These are phyloP conservation scores for Daldinia childiae DNA, from an alignment of 495 filamentous ascomycete genomes.

Conservation along the genomic window DNA sequence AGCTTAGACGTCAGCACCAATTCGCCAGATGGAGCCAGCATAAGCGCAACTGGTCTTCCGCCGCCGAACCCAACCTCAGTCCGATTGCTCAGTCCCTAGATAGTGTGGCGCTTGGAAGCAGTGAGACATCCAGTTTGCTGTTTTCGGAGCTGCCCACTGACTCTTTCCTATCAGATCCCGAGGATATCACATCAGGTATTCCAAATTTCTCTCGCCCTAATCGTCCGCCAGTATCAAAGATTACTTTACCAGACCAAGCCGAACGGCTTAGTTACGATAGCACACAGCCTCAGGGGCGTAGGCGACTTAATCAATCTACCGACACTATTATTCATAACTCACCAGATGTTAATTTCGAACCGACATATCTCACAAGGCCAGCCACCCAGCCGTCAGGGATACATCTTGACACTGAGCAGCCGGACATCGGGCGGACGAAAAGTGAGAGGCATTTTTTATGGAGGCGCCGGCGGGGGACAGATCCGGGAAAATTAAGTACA, in stretches of 20 bases:
- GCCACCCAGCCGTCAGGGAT: conserved; percentile 18
- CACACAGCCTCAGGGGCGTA: conserved; percentile 1
- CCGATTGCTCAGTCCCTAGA: conserved; percentile 57
- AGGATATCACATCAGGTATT: conserved; percentile 15
- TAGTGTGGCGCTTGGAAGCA: conserved; percentile 39
- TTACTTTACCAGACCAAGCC: conserved; percentile 32
- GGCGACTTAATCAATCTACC: conserved; percentile 27
- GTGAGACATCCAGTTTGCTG: conserved; percentile 43
- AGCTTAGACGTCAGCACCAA: conserved; percentile 46
- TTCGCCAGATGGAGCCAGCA: conserved; percentile 53
- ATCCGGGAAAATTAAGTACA: conserved; percentile 30
- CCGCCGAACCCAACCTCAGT: conserved; percentile 56
- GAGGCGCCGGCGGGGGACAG: conserved; percentile 40
- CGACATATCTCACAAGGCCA: conserved; percentile 9
- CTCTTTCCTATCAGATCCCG: conserved; percentile 25
- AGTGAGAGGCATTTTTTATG: conserved; percentile 47
- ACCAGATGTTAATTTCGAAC: conserved; percentile 13
- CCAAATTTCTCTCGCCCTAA: conserved; percentile 40
- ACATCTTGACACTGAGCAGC: conserved; percentile 2
- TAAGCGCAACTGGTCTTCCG: conserved; percentile 59
- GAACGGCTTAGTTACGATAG: conserved; percentile 34
- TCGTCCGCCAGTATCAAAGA: conserved; percentile 34
- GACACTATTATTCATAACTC: conserved; percentile 43
- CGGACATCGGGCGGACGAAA: conserved; percentile 24
- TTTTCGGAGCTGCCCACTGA: conserved; percentile 32